Evolutionary conservation across 208 protist genomes (phyloP).

Genomic region (Trypanosoma avium): DNA sequence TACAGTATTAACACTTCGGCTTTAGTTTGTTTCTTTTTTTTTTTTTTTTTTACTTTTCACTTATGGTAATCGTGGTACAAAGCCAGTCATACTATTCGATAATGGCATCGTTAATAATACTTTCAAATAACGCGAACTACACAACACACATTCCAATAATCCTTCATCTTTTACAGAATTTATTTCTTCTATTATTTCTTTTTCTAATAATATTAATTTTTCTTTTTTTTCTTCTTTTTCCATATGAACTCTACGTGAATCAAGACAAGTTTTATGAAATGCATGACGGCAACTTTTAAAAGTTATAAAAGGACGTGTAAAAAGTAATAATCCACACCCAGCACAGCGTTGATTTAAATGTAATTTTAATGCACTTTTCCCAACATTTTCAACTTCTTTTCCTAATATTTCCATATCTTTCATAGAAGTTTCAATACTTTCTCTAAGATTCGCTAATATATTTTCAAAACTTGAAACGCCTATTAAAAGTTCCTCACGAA

Average conservation of each 20-base stretch:
- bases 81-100: slow-evolving; percentile 8
- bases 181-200: too few species aligned
- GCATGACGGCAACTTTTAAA: slow-evolving; percentile 48
- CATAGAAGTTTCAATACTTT: slow-evolving; percentile 25
- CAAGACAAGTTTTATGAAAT: slow-evolving; percentile 47
- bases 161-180: too few species aligned
- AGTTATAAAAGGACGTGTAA: slow-evolving; percentile 38
- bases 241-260: slow-evolving; percentile 18
- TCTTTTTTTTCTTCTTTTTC: slow-evolving; percentile 4
- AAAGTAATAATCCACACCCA: slow-evolving; percentile 32
- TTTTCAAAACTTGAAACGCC: slow-evolving; percentile 30
- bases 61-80: slow-evolving; percentile 28
- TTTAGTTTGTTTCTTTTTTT: slow-evolving; percentile 24
- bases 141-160: slow-evolving; percentile 28
- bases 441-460: slow-evolving; percentile 17
- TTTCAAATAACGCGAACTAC: slow-evolving; percentile 19
- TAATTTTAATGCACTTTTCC: neutral
- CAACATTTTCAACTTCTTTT: slow-evolving; percentile 2
- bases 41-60: slow-evolving; percentile 26
- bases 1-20: too few species aligned
- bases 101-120: slow-evolving; percentile 24
- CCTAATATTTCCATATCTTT: slow-evolving; percentile 26
- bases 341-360: slow-evolving; percentile 17
- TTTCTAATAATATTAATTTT: neutral
- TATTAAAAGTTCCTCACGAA: slow-evolving; percentile 43